Conservation (phyloP, 495 filamentous ascomycete genomes). For the Penicillium dipodomyicola region DNA sequence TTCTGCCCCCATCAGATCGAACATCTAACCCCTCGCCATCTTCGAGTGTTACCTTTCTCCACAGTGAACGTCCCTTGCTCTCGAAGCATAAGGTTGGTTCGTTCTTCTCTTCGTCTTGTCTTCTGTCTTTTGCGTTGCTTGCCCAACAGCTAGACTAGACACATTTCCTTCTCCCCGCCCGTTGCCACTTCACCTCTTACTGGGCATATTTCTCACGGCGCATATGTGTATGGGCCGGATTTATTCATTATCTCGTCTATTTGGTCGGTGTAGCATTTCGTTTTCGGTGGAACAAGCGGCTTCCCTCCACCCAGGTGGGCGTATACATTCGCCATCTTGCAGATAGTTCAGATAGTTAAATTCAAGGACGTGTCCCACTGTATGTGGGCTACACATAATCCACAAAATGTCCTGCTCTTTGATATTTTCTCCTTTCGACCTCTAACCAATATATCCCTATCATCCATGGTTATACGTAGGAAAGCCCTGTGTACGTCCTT, state of each 20-base stretch:
- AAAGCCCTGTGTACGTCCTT: too few relatives aligned
- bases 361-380: slow-evolving; percentile 12
- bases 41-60: slow-evolving; percentile 7
- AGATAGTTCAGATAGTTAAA: slow-evolving; percentile 29
- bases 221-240: slow-evolving; percentile 10
- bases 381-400: slow-evolving; percentile 14
- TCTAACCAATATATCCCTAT: neutral
- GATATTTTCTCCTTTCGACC: too few relatives aligned
- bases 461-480: too few relatives aligned
- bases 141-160: slow-evolving; percentile 17
- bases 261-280: slow-evolving; percentile 13
- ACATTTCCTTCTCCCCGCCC: slow-evolving; percentile 3
- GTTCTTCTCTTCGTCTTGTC: slow-evolving; percentile 28
- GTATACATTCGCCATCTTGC: slow-evolving; percentile 28
- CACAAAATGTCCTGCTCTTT: too few relatives aligned
- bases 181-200: slow-evolving; percentile 11
- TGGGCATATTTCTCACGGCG: slow-evolving; percentile 4
- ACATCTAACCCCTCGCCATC: slow-evolving; percentile 20
- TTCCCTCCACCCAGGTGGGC: slow-evolving; percentile 27
- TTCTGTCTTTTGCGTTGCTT: slow-evolving; percentile 32
- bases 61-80: slow-evolving; percentile 20
- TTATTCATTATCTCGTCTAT: slow-evolving; percentile 21
- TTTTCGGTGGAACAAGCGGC: slow-evolving; percentile 14
- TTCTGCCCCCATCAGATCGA: slow-evolving; percentile 19
- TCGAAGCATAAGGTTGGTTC: slow-evolving; percentile 42